A percentile compares a stretch with the other conserved stretches of the same genome.
These are phyloP conservation scores for Saussurea involucrata DNA, from an alignment of 129 eudicot genomes.

Conservation along the genomic window DNA sequence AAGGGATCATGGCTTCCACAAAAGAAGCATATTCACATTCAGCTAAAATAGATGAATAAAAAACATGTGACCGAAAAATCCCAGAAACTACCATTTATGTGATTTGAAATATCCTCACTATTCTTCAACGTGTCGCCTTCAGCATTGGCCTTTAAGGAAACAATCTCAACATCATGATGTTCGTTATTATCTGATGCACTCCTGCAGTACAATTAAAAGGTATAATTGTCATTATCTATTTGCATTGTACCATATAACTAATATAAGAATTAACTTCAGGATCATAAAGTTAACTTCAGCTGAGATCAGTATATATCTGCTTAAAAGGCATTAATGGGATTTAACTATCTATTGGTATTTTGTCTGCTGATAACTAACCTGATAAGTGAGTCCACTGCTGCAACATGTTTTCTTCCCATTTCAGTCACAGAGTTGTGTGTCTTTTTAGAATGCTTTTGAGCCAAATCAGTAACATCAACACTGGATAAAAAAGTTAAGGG, in stretches of 20 bases:
- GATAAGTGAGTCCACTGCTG: conserved; percentile 39
- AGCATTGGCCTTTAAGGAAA: conserved; percentile 46
- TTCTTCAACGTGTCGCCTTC: conserved; percentile 43
- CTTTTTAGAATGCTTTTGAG: conserved; percentile 47
- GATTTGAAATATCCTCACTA: conserved; percentile 46
- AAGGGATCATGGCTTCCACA: neutral
- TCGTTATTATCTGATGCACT: conserved; percentile 38
- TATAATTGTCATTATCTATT: neutral
- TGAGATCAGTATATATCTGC: neutral
- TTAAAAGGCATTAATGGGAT: neutral
- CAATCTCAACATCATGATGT: conserved; percentile 57
- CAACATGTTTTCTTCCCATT: conserved; percentile 42
- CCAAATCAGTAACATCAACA: conserved; percentile 49
- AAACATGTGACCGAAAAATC: neutral
- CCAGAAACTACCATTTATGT: conserved; percentile 43
- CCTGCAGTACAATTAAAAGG: conserved; percentile 28
- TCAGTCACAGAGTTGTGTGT: conserved; percentile 46
- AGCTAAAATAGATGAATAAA: neutral
- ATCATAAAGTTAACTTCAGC: neutral
- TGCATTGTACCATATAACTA: neutral
- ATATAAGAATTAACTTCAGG: neutral
- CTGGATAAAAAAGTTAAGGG: conserved; percentile 27
- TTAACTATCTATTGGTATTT: neutral
- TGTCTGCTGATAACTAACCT: conserved; percentile 33
- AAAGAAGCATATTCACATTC: neutral